A percentile compares a stretch with the other conserved stretches of the same genome.
These are phyloP conservation scores for Begonia fuchsioides DNA, from an alignment of 306 rosid genomes.

Conservation along the genomic window DNA sequence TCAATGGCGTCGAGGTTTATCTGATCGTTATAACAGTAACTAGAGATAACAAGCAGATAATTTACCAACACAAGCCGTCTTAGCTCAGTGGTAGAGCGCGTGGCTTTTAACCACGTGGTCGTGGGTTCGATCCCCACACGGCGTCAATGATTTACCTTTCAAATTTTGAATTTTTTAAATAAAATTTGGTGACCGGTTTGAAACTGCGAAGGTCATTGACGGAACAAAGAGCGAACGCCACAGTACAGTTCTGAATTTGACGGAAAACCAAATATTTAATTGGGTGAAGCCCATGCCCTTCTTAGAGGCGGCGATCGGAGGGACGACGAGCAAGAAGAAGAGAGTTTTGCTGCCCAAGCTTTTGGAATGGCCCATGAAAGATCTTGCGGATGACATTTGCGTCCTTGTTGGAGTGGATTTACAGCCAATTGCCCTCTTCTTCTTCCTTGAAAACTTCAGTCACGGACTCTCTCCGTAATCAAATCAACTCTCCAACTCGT, in stretches of 20 bases:
- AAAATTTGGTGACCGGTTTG: no score
- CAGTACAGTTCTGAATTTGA: no score
- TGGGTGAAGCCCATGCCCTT: conserved; percentile 68
- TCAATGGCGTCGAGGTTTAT: no score
- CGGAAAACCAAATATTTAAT: no score
- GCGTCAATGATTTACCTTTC: no score
- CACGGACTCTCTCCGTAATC: conserved; percentile 52
- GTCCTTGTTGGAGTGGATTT: conserved; percentile 78
- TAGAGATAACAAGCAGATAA: no score
- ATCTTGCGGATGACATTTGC: conserved; percentile 81
- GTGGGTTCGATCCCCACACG: conserved; percentile 87
- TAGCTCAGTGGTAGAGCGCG: conserved; percentile 88
- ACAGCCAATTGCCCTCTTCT: conserved; percentile 69
- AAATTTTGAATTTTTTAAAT: no score
- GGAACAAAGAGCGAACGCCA: conserved; percentile 53
- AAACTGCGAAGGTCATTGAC: background rate
- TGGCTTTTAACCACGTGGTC: conserved; percentile 42
- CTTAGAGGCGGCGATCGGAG: conserved; percentile 79
- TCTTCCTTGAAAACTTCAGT: conserved; percentile 48
- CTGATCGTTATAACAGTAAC: no score
- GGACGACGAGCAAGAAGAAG: conserved; percentile 57
- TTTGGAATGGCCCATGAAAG: conserved; percentile 70
- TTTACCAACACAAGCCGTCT: conserved; percentile 7
- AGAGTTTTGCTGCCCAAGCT: conserved; percentile 75
- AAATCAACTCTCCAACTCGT: conserved; percentile 32